These are phyloP conservation scores for Xylaria cubensis DNA, from an alignment of 495 filamentous ascomycete species.

Conservation along the genomic window DNA sequence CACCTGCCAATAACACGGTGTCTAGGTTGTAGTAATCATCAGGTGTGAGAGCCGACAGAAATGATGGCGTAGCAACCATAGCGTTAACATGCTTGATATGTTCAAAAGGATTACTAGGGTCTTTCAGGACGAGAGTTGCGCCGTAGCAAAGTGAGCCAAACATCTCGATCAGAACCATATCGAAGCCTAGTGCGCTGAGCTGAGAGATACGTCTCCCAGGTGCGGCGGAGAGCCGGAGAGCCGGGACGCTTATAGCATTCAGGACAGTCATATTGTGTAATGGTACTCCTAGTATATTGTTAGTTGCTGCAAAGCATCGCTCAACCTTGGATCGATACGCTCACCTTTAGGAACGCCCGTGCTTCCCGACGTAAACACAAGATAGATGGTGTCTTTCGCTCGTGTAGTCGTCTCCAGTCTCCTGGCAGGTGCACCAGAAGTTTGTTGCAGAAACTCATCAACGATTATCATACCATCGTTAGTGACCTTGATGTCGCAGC, in stretches of 20 bases:
- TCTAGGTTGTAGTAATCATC: not conserved
- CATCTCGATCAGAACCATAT: not conserved
- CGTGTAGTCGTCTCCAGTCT: not conserved
- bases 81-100: not conserved
- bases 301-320: not conserved
- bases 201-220: not conserved
- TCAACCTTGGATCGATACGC: not conserved
- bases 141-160: not conserved
- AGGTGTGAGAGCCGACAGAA: not conserved
- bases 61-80: not conserved
- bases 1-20: not conserved
- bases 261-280: not conserved
- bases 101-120: not conserved
- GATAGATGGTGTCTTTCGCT: not conserved
- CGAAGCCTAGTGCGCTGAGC: not conserved
- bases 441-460: conserved; percentile 1
- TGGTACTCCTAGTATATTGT: not conserved
- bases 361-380: not conserved
- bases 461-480: not conserved
- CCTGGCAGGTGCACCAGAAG: not conserved
- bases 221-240: not conserved
- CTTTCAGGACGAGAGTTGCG: not conserved
- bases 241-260: not conserved
- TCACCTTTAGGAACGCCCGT: not conserved
- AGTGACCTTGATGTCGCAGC: not conserved